These are phyloP conservation scores for Rhinocladiella mackenziei DNA, from an alignment of 2,329 filamentous ascomycete genomes.

Conservation along the genomic window DNA sequence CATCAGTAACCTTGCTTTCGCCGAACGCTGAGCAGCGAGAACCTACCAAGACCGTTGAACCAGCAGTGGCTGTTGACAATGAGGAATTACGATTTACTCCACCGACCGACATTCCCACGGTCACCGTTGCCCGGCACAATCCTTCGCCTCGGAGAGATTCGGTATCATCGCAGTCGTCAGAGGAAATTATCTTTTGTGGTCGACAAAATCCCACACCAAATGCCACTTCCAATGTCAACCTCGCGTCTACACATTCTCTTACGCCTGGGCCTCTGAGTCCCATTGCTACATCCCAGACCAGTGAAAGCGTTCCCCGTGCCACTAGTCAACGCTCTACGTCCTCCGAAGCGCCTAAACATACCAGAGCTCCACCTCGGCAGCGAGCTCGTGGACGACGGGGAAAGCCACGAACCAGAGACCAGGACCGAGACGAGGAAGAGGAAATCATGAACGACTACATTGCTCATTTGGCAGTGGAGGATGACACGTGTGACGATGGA, in stretches of 20 bases:
- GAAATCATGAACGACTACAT: conserved; percentile 66
- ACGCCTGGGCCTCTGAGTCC: background rate
- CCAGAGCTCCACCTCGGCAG: no score
- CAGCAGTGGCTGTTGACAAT: background rate
- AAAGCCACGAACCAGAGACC: background rate
- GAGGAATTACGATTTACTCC: background rate
- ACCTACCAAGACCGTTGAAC: background rate
- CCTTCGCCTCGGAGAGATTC: conserved; percentile 13
- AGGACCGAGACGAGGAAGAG: conserved; percentile 46
- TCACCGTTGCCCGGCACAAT: background rate
- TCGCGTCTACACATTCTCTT: no score
- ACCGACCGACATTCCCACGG: background rate
- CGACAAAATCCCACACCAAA: conserved; percentile 11
- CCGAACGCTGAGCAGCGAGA: background rate
- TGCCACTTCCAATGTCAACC: background rate
- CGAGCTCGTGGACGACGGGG: conserved; percentile 6
- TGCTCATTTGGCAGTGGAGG: conserved; percentile 36
- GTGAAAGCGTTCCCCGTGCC: no score
- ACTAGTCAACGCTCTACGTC: no score
- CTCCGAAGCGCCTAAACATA: no score
- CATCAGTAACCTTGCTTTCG: background rate
- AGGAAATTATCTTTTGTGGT: conserved; percentile 26
- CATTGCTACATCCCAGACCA: background rate
- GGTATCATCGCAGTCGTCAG: conserved; percentile 22
- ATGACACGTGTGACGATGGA: conserved; percentile 25